A percentile compares a stretch with the other conserved stretches of the same genome.
Evolutionary conservation across 768 basidiomycete species (phyloP).

Genomic region (Lepiota brunneoincarnata): DNA sequence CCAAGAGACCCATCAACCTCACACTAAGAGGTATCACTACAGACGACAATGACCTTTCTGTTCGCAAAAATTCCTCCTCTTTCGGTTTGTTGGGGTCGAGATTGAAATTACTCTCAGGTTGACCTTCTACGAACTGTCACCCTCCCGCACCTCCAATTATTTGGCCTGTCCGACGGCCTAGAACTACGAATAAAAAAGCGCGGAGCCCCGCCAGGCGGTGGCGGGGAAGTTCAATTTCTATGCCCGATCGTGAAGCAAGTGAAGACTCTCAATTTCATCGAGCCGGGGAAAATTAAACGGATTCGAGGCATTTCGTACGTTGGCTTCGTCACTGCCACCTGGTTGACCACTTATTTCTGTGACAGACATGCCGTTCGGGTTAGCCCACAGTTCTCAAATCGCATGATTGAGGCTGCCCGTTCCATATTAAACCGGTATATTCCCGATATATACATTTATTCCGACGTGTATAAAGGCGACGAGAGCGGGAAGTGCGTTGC

Average conservation of each 20-base stretch:
- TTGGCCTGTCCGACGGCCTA: constrained; percentile 86
- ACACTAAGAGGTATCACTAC: constrained; percentile 90
- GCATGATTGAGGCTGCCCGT: constrained; percentile 94
- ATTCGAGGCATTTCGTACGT: constrained; percentile 95
- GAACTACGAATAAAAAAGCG: constrained; percentile 95
- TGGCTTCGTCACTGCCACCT: background rate
- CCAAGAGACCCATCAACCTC: constrained; percentile 81
- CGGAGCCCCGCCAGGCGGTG: constrained; percentile 88
- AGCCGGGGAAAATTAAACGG: constrained; percentile 87
- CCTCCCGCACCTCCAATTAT: constrained; percentile 84
- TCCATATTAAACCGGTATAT: constrained; percentile 95
- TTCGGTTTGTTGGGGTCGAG: background rate
- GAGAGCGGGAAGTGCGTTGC: constrained; percentile 90
- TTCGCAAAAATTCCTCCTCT: constrained; percentile 26
- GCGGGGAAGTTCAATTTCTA: constrained; percentile 91
- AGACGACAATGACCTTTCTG: constrained; percentile 89
- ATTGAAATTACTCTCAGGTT: constrained; percentile 43
- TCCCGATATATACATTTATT: constrained; percentile 97
- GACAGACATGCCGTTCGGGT: constrained; percentile 92
- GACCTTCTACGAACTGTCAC: constrained; percentile 90
- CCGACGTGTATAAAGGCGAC: constrained; percentile 96
- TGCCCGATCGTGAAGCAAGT: constrained; percentile 90
- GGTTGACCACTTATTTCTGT: constrained; percentile 5
- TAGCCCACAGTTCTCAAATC: constrained; percentile 94
- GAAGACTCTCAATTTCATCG: constrained; percentile 90